Base-by-base conservation (phyloP, 768 basidiomycete genomes). In the Leccinum longicurvipes region DNA sequence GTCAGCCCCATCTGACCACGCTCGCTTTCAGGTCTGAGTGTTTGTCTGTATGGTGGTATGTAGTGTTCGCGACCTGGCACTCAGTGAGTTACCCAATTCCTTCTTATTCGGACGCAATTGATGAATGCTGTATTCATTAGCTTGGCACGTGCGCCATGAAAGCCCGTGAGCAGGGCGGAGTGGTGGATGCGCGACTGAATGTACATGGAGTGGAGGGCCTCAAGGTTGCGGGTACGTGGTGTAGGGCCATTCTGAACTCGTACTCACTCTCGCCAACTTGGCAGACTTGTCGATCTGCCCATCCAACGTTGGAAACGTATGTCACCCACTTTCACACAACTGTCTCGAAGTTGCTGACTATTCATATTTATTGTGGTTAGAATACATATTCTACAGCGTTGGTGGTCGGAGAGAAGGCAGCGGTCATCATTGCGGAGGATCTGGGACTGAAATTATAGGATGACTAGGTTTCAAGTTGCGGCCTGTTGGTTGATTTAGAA, bases 111-210 rank as follows among this genome's bases (percentile, higher is more conserved):
- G 12, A 45, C 12, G 6, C 19, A 15, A 15, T 45, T 15, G 7
- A 45, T 24, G 23, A 8, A 45, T 23, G 7, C 3, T 14, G 15
- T 45, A 15, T 15, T 48, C 47, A n/a, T n/a, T 21, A 48, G 47
- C 47, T 48, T 19, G 47, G 85, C 29, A 87, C 85, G 0, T 87
- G 84, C 53, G 78, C 85, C 1, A 88, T 88, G 86, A 86, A 86
- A 21, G 2, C 49, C 8, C 58, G 32, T 31, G 31, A 32, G 3
- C 39, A 52, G 25, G 55, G 55, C 15, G 56, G 61, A 6, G 61
- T 62, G 7, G 53, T 62, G 2, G 53, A 63, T 47, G 27, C 50
- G 4, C 50, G 56, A 3, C 50, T 63, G 28, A 59, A 62, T 11
- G 61, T 63, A 27, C 53, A 62, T 27, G 61, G 53, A 7, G 57